phyloP scores from a whole-genome alignment of 176 grass and related monocot species.

The Musa beccarii region DNA sequence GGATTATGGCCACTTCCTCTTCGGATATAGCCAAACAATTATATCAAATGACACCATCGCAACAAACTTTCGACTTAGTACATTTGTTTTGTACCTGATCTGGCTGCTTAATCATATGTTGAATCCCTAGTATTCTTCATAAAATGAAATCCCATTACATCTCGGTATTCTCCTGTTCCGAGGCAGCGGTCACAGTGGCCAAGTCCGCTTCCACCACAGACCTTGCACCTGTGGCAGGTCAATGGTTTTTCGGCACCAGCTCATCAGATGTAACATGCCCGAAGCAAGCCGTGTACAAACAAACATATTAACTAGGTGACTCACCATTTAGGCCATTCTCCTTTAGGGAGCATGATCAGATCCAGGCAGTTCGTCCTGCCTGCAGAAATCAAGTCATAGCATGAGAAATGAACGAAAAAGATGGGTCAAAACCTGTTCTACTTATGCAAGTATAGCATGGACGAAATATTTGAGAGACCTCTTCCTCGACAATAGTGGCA shows the following conservation, averaged over 20 bases:
- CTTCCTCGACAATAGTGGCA: slow-evolving; percentile 49
- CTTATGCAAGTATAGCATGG: not conserved
- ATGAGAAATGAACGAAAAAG: not conserved
- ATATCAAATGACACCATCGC: too few species aligned
- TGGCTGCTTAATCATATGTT: not conserved
- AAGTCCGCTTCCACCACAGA: slow-evolving; percentile 61
- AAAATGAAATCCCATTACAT: slow-evolving; percentile 75
- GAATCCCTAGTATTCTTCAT: slow-evolving; percentile 7
- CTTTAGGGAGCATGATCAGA: slow-evolving; percentile 50
- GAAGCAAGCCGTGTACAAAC: not conserved
- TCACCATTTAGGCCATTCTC: slow-evolving; percentile 74
- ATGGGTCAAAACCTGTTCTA: not conserved
- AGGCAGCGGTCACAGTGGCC: slow-evolving; percentile 55
- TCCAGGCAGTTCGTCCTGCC: slow-evolving; percentile 45
- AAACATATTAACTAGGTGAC: not conserved
- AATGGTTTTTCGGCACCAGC: not conserved
- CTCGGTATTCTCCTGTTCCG: slow-evolving; percentile 64
- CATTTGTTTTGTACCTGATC: too few species aligned
- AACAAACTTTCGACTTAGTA: too few species aligned
- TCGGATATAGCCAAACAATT: too few species aligned
- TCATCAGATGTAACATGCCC: not conserved
- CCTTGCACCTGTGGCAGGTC: slow-evolving; percentile 40
- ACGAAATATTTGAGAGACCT: slow-evolving; percentile 27
- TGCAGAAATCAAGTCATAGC: slow-evolving; percentile 17
- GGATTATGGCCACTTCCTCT: not conserved